Evolutionary conservation across 257 asterid genomes (phyloP).

Genomic region (Marsdenia floribunda): DNA sequence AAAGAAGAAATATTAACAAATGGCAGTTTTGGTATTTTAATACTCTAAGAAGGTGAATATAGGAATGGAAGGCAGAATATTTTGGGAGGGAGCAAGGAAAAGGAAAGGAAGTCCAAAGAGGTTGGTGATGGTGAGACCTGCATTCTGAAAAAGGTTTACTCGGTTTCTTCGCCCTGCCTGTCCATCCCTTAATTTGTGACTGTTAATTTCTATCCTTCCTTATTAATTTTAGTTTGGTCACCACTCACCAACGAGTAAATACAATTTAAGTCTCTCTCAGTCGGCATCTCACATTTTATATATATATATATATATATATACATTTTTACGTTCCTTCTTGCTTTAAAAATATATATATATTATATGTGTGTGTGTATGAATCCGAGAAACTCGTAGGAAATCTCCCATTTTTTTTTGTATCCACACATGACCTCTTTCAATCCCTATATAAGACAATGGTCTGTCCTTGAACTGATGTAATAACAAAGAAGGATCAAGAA

Average conservation of each 20-base stretch:
- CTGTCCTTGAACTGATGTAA: background rate
- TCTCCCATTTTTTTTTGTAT: background rate
- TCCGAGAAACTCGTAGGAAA: conserved; percentile 12
- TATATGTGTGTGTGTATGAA: background rate
- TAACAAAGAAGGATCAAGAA: background rate
- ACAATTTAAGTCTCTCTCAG: background rate
- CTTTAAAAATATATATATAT: no score
- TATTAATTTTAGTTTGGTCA: background rate
- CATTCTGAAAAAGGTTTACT: background rate
- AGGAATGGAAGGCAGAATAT: background rate
- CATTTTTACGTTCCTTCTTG: no score
- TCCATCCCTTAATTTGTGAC: no score
- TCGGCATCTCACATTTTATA: background rate
- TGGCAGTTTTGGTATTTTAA: no score
- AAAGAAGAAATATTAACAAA: no score
- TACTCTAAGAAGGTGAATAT: no score
- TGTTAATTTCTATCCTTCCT: background rate
- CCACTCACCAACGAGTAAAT: background rate
- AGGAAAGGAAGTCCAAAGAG: background rate
- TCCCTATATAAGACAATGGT: background rate
- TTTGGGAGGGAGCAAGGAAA: background rate
- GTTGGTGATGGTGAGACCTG: background rate
- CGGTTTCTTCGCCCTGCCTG: background rate
- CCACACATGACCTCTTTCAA: background rate
- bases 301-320: no score